phyloP scores from a whole-genome alignment of 2,329 filamentous ascomycete species.

The Fusarium veterinarium region DNA sequence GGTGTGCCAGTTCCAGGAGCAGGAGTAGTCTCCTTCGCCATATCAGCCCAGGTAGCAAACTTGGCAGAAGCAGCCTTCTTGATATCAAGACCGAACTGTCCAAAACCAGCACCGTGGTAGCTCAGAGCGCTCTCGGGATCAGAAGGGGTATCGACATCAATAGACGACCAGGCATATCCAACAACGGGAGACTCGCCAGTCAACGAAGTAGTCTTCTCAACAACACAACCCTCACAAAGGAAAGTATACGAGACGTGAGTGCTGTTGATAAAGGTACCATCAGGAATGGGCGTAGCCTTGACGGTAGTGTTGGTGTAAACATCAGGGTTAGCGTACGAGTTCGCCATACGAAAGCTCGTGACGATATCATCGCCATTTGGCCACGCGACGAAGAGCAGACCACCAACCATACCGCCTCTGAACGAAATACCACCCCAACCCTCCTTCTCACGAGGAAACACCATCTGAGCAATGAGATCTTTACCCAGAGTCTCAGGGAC shows the following conservation, averaged over 20 bases:
- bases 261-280: conserved; percentile 63
- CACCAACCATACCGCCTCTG: conserved; percentile 58
- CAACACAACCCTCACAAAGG: conserved; percentile 60
- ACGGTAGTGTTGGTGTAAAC: conserved; percentile 57
- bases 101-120: conserved; percentile 56
- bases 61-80: conserved; percentile 49
- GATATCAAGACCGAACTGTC: conserved; percentile 51
- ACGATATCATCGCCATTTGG: conserved; percentile 57
- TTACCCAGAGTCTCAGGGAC: conserved; percentile 59
- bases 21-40: conserved; percentile 38
- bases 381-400: conserved; percentile 63
- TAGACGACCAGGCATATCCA: conserved; percentile 55
- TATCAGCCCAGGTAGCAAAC: conserved; percentile 42
- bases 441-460: conserved; percentile 52
- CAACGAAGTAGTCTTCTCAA: conserved; percentile 49
- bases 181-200: conserved; percentile 46
- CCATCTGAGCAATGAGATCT: conserved; percentile 67
- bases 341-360: conserved; percentile 46
- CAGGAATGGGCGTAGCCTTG: conserved; percentile 56
- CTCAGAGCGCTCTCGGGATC: conserved; percentile 49
- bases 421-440: conserved; percentile 62
- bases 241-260: conserved; percentile 67
- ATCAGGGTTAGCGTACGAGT: conserved; percentile 59
- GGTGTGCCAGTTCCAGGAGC: conserved; percentile 13
- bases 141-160: conserved; percentile 48